Base-by-base conservation (phyloP, 257 asterid species). In the Fraxinus pennsylvanica region DNA sequence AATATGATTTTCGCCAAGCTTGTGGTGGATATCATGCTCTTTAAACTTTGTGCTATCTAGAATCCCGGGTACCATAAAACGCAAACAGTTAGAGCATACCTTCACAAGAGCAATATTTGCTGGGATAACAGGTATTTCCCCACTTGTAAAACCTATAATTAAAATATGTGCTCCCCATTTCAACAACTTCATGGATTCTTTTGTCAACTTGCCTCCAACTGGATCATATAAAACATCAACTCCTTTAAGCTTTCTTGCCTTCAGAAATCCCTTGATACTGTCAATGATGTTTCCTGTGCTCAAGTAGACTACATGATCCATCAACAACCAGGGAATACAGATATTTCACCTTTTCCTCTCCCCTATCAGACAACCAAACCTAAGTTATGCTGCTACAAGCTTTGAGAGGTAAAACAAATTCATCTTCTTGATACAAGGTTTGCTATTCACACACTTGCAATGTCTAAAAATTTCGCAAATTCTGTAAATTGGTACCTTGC, bases 191-290 rank as follows among this genome's bases (percentile, higher is more conserved):
- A 93, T 72, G 68, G 87, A 73, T 54, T 93, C 97, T 81, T 96
- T 96, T 8, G 91, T 88, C 59, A 93, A 92, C 89, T 90, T 92
- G 33, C 99, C 99, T 9, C 99, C 99, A 14, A 96, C 99, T 9
- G 99, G 99, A 87, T 96, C 99, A 61, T 93, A 96, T 83, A 96
- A 78, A 74, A 96, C 98, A 81, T 96, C 99, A 27, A 93, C 92
- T 69, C 98, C 99, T 87, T 84, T 93, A 45, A 96, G 90, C 81
- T 91, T 96, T 85, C 88, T 85, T 4, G 86, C 81, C 85, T 89
- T 91, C 8, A 96, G 81, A 81, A 92, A 96, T 14, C 90, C 94
- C 87, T 87, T 91, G n/a, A 92, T 90, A 29, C 96, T 92, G 80
- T 92, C 92, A 32, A 70, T 86, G 29, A 92, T 79, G n/a, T 89